Evolutionary conservation across 768 basidiomycete genomes (phyloP).

Genomic region (Amyloporia xantha): DNA sequence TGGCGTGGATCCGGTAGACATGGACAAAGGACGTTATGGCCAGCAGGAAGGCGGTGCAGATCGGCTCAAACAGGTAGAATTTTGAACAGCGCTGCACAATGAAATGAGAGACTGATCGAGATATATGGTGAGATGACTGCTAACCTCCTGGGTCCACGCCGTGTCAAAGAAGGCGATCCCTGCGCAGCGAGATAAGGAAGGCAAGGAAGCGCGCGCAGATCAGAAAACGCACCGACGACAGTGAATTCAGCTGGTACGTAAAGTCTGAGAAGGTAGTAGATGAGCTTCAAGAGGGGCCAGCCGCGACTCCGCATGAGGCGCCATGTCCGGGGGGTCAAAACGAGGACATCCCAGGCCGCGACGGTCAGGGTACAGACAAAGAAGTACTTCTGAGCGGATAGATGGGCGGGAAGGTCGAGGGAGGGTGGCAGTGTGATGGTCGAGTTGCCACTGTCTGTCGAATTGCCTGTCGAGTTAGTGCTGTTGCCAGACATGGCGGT

Average conservation of each 20-base stretch:
- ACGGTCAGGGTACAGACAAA: slow-evolving; percentile 86
- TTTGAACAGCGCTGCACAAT: slow-evolving; percentile 46
- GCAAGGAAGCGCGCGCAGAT: not conserved
- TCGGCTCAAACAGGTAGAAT: slow-evolving; percentile 84
- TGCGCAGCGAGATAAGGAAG: slow-evolving; percentile 20
- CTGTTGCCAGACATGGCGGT: slow-evolving; percentile 14
- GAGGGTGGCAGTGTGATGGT: slow-evolving; percentile 46
- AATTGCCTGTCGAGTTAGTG: slow-evolving; percentile 4
- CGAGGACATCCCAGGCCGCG: slow-evolving; percentile 85
- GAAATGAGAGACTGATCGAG: no score
- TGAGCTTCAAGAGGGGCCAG: slow-evolving; percentile 74
- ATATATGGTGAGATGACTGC: slow-evolving; percentile 9
- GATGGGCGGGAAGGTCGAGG: slow-evolving; percentile 69
- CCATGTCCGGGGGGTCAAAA: slow-evolving; percentile 75
- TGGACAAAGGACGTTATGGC: slow-evolving; percentile 69
- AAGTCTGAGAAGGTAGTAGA: slow-evolving; percentile 67
- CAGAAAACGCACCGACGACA: slow-evolving; percentile 49
- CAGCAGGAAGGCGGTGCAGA: slow-evolving; percentile 75
- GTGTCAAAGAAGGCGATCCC: slow-evolving; percentile 85
- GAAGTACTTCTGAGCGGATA: slow-evolving; percentile 85
- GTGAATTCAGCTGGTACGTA: slow-evolving; percentile 80
- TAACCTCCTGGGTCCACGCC: slow-evolving; percentile 48
- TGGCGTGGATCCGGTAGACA: slow-evolving; percentile 72
- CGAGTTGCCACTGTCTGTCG: slow-evolving; percentile 4
- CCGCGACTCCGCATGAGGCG: slow-evolving; percentile 52